Conservation (phyloP, 192 early-diverging fungal genomes). For the Entomortierella beljakovae region DNA sequence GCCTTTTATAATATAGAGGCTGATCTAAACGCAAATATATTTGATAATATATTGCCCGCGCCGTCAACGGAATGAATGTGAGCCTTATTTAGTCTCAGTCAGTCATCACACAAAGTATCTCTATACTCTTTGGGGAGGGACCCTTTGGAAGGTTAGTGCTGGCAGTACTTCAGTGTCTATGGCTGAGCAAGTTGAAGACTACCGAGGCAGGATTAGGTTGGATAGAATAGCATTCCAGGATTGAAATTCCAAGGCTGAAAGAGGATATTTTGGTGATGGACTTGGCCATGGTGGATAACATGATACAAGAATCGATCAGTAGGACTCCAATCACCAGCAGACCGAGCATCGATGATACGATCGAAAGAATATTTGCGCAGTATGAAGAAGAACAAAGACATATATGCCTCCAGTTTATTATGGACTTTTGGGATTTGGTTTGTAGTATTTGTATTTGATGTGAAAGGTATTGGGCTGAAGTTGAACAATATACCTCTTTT, state of each 20-base stretch:
- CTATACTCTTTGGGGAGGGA: slow-evolving; percentile 18
- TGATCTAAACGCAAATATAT: slow-evolving; percentile 26
- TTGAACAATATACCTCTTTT: background rate
- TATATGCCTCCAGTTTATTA: slow-evolving; percentile 25
- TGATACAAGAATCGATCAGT: background rate
- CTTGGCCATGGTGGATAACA: background rate
- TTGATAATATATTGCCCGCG: slow-evolving; percentile 11
- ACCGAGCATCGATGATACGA: background rate
- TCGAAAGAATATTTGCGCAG: background rate
- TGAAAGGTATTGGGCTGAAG: background rate
- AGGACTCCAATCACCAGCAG: background rate
- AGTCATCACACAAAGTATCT: slow-evolving; percentile 6
- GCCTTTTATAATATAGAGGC: slow-evolving; percentile 17
- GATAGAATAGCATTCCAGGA: slow-evolving; percentile 19
- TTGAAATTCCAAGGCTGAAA: slow-evolving; percentile 12
- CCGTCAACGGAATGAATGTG: slow-evolving; percentile 8
- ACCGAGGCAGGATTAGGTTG: slow-evolving; percentile 19
- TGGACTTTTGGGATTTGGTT: slow-evolving; percentile 24
- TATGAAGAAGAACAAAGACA: slow-evolving; percentile 14
- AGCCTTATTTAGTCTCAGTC: slow-evolving; percentile 8
- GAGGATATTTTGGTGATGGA: slow-evolving; percentile 27
- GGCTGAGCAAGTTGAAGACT: slow-evolving; percentile 17
- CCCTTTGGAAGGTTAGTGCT: slow-evolving; percentile 16
- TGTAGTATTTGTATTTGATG: slow-evolving; percentile 7
- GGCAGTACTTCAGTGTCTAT: slow-evolving; percentile 32